A percentile compares a stretch with the other conserved stretches of the same genome.
phyloP scores from a whole-genome alignment of 371 early-diverging fungal genomes.

The Apophysomyces variabilis region DNA sequence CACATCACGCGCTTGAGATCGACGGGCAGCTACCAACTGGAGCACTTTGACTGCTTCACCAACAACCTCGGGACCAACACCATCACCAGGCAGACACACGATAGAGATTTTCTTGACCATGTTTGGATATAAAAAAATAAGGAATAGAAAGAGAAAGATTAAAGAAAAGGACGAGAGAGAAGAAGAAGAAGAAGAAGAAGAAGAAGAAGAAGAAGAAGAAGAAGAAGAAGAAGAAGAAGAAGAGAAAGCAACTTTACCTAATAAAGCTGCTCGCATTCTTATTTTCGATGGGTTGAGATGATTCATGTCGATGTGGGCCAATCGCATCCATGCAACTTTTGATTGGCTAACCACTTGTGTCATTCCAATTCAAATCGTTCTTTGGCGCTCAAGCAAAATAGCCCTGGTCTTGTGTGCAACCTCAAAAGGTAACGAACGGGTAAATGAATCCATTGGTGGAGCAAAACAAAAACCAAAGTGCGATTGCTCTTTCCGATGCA shows the following conservation, averaged over 20 bases:
- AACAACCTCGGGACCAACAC: slow-evolving; percentile 95
- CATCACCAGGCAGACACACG: slow-evolving; percentile 93
- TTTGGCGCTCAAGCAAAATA: too few species aligned
- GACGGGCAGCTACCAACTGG: slow-evolving; percentile 69
- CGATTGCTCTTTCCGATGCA: too few species aligned
- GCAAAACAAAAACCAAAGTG: too few species aligned
- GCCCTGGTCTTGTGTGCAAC: too few species aligned
- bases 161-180: not conserved
- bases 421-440: too few species aligned
- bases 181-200: slow-evolving; percentile 6
- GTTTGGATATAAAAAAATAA: slow-evolving; percentile 11
- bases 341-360: not conserved
- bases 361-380: not conserved
- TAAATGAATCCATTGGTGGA: too few species aligned
- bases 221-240: slow-evolving; percentile 15
- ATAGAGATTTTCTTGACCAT: slow-evolving; percentile 35
- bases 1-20: slow-evolving; percentile 59
- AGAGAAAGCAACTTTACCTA: slow-evolving; percentile 4
- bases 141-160: not conserved
- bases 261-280: too few species aligned
- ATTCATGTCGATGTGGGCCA: slow-evolving; percentile 33
- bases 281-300: slow-evolving; percentile 19
- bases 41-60: slow-evolving; percentile 90
- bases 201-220: slow-evolving; percentile 10
- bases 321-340: slow-evolving; percentile 17